Conservation (phyloP, 1,284 basidiomycete species). For the Takashimella tepidaria region DNA sequence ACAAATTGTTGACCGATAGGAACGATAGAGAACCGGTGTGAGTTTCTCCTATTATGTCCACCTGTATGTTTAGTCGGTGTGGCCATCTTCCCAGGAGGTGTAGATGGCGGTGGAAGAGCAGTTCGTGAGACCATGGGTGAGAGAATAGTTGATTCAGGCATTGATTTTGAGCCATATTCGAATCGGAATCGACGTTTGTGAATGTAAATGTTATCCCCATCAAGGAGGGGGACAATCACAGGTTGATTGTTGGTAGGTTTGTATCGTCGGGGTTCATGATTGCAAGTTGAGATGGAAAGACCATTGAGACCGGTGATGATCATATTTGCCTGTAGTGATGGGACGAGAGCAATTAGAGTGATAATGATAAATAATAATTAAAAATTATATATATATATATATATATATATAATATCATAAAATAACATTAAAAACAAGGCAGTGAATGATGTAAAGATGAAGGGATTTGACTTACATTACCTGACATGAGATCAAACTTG, state of each 20-base stretch:
- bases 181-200: conserved; percentile 45
- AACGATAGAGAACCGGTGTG: conserved; percentile 39
- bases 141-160: neutral
- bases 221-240: conserved; percentile 17
- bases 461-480: conserved; percentile 23
- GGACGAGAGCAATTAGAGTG: neutral
- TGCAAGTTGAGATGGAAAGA: neutral
- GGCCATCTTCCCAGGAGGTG: neutral
- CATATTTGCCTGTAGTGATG: neutral
- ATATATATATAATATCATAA: too few species aligned
- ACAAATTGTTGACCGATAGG: conserved; percentile 36
- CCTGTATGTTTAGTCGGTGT: conserved; percentile 6
- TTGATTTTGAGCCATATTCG: conserved; percentile 24
- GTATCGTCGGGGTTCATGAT: neutral
- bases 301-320: neutral
- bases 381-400: too few species aligned
- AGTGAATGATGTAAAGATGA: neutral
- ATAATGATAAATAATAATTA: conserved; percentile 1
- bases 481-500: conserved; percentile 35
- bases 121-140: neutral
- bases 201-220: conserved; percentile 38
- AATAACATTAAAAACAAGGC: too few species aligned
- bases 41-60: conserved; percentile 15
- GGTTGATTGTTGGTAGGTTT: conserved; percentile 20
- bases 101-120: conserved; percentile 3